Evolutionary conservation across 1,139 yeast species (phyloP).

Genomic region (Sugiyamaella novakii): DNA sequence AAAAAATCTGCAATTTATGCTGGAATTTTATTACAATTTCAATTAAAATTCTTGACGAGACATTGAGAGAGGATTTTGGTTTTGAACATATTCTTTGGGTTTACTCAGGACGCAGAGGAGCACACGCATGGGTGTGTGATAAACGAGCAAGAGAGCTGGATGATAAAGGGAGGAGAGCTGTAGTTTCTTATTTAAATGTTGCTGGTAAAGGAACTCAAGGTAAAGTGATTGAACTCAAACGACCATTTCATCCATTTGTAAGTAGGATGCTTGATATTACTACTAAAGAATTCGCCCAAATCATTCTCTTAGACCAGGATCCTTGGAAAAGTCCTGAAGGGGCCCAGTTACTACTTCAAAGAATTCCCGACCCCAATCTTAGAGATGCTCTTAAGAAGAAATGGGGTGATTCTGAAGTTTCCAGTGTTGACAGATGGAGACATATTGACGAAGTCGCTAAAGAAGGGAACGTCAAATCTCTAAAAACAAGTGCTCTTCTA

Average conservation of each 20-base stretch:
- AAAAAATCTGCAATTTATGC: conserved; percentile 82
- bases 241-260: conserved; percentile 87
- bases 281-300: conserved; percentile 61
- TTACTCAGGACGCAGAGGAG: conserved; percentile 98
- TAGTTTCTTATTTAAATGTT: conserved; percentile 82
- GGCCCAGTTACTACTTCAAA: conserved; percentile 59
- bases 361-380: conserved; percentile 61
- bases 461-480: conserved; percentile 48
- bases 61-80: conserved; percentile 86
- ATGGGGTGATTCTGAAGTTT: conserved; percentile 55
- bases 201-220: conserved; percentile 55
- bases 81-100: conserved; percentile 89
- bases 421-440: conserved; percentile 71
- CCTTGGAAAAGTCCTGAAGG: conserved; percentile 67
- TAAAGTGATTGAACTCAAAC: conserved; percentile 55
- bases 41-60: conserved; percentile 67
- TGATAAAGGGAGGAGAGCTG: conserved; percentile 72
- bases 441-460: conserved; percentile 69
- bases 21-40: conserved; percentile 96
- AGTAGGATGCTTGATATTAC: conserved; percentile 68
- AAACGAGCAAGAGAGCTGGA: conserved; percentile 71
- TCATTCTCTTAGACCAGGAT: conserved; percentile 78
- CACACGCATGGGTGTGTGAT: conserved; percentile 98
- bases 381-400: conserved; percentile 53
- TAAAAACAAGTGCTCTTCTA: conserved; percentile 46